Evolutionary conservation across 2,329 filamentous ascomycete species (phyloP), one percentile per base, ranked within the genome.

Genomic region (Aphanoascus verrucosus): DNA sequence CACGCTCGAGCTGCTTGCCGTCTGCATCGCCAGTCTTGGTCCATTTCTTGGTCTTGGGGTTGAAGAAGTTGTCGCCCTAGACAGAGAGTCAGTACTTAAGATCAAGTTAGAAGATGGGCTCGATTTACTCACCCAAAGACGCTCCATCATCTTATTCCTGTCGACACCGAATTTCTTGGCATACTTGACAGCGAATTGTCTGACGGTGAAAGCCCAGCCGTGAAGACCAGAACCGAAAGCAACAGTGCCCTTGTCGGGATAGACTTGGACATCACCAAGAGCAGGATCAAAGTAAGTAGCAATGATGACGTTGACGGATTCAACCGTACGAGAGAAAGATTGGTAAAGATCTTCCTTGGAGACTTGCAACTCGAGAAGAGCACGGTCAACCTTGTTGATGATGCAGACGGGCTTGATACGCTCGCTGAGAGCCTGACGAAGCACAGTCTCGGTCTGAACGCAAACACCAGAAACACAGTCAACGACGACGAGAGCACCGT

Each of bases 311-410:
- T 98, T 98, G 74, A 98, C 93, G 69, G 91, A 97, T 85, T 98
- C 93, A 69, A 98, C 90, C 74, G 93, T 95, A 85, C 91, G 87
- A 61, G 88, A 90, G 86, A 98, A 98, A 73, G 91, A 95, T 82
- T 97, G 91, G 85, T 95, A 98, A 64, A 98, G 80, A 72, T 98
- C 93, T 79, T 98, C 93, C 85, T 97, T 96, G 77, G 83, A 85
- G 70, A 96, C 85, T 81, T 98, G 93, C 61, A 98, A 84, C 79
- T 98, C 93, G 73, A 98, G 89, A 71, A 98, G 88, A 77, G 93
- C 90, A 79, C 93, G 91, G 74, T 98, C 93, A 76, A 98, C 93
- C 86, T 98, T 98, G 89, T 98, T 98, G 84, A 98, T 96, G 77
- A 96, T 86, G 73, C 96, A 83, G 70, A 98, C 91, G 69, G 93